These are phyloP conservation scores for Citrullus amarus DNA, from an alignment of 306 rosid genomes.

Conservation along the genomic window DNA sequence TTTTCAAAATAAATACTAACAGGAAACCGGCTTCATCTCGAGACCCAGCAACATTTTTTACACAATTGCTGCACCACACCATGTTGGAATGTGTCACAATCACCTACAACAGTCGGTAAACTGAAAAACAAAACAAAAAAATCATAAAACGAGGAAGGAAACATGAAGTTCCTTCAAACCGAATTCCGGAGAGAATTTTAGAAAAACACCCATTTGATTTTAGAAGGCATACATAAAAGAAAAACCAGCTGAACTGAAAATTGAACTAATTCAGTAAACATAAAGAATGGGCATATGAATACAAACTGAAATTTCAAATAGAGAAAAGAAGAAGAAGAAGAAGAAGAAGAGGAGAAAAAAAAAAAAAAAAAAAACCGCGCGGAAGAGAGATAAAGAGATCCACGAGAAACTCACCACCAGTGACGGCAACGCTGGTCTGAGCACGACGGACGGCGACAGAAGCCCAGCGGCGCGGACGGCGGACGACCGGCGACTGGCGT, in stretches of 20 bases:
- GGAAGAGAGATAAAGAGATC: no score
- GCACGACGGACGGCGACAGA: no score
- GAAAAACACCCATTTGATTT: not conserved
- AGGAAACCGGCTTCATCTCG: slow-evolving; percentile 7
- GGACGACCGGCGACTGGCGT: no score
- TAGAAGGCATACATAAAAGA: not conserved
- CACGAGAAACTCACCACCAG: no score
- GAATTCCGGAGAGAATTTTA: not conserved
- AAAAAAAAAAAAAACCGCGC: no score
- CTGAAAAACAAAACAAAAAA: not conserved
- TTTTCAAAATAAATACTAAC: not conserved
- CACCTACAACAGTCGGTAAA: not conserved
- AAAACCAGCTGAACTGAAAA: not conserved
- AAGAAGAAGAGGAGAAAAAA: no score
- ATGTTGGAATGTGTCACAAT: not conserved
- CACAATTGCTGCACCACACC: slow-evolving; percentile 13
- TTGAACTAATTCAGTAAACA: not conserved
- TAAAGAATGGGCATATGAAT: not conserved
- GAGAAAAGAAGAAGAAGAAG: not conserved
- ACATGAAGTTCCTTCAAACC: not conserved
- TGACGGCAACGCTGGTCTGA: no score
- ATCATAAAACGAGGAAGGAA: not conserved
- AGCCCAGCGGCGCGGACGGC: no score
- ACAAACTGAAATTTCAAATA: not conserved
- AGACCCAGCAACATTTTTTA: slow-evolving; percentile 1